Conservation (phyloP, 176 grass and related monocot genomes). For the Cocos nucifera region DNA sequence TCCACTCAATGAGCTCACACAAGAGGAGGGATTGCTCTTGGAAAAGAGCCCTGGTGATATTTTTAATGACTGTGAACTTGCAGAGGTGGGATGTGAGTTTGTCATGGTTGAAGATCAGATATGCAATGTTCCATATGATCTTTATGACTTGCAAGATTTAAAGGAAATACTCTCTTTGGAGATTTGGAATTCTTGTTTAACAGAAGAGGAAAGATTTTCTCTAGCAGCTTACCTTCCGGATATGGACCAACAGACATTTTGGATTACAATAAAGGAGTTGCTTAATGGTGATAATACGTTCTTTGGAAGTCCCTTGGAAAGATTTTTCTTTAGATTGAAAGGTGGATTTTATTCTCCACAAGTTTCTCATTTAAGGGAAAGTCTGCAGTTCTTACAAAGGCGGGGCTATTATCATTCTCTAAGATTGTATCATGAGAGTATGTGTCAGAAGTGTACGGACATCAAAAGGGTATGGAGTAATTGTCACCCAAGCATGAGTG, state of each 20-base stretch:
- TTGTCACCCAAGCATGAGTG: slow-evolving; percentile 15
- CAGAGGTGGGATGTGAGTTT: slow-evolving; percentile 57
- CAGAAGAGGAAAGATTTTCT: slow-evolving; percentile 59
- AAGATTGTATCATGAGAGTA: slow-evolving; percentile 51
- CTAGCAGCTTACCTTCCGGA: slow-evolving; percentile 59
- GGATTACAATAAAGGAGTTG: slow-evolving; percentile 44
- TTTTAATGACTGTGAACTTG: slow-evolving; percentile 37
- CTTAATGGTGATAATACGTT: slow-evolving; percentile 46
- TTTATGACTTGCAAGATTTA: slow-evolving; percentile 60
- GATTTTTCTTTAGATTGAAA: slow-evolving; percentile 42
- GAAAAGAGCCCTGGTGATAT: slow-evolving; percentile 26
- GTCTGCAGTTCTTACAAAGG: slow-evolving; percentile 38
- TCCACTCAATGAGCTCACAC: slow-evolving; percentile 26
- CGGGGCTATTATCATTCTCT: slow-evolving; percentile 56
- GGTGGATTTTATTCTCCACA: slow-evolving; percentile 69
- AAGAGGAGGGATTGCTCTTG: slow-evolving; percentile 36
- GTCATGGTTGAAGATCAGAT: slow-evolving; percentile 34
- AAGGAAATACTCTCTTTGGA: slow-evolving; percentile 66
- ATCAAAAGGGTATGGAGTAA: slow-evolving; percentile 34
- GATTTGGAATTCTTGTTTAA: slow-evolving; percentile 68
- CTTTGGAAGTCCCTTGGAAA: slow-evolving; percentile 54
- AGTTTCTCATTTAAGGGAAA: slow-evolving; percentile 52
- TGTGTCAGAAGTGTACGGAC: slow-evolving; percentile 39
- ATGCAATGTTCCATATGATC: slow-evolving; percentile 69
- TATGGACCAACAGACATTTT: slow-evolving; percentile 61